phyloP scores from a whole-genome alignment of 176 grass and related monocot species.

The Secale cereale region DNA sequence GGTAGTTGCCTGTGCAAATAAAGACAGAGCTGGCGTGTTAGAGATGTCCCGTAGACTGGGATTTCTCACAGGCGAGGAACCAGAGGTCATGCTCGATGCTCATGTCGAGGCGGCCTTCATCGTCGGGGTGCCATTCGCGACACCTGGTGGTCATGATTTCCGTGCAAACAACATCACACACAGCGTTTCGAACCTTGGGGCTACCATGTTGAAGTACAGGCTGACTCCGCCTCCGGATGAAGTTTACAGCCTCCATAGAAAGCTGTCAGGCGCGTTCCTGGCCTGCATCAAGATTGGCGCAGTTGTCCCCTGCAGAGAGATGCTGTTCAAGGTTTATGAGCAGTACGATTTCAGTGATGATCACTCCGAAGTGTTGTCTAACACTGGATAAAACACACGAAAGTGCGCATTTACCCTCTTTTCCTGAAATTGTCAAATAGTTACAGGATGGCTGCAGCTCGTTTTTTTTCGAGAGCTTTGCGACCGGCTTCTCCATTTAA shows the following conservation, averaged over 20 bases:
- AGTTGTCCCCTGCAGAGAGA: slow-evolving; percentile 80
- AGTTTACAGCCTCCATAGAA: slow-evolving; percentile 90
- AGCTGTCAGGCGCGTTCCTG: slow-evolving; percentile 92
- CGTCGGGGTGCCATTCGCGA: slow-evolving; percentile 80
- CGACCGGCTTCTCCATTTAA: not conserved
- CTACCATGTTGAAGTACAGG: slow-evolving; percentile 90
- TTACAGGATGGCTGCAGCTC: slow-evolving; percentile 19
- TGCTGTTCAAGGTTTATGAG: slow-evolving; percentile 64
- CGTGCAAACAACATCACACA: slow-evolving; percentile 67
- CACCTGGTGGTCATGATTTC: slow-evolving; percentile 67
- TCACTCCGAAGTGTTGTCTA: slow-evolving; percentile 36
- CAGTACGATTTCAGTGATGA: slow-evolving; percentile 54
- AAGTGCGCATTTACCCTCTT: not conserved
- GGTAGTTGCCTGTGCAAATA: slow-evolving; percentile 92
- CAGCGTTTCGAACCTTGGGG: slow-evolving; percentile 82
- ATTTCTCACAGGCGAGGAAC: slow-evolving; percentile 79
- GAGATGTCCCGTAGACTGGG: slow-evolving; percentile 88
- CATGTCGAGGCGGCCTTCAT: slow-evolving; percentile 86
- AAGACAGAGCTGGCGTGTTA: slow-evolving; percentile 56
- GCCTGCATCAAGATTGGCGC: slow-evolving; percentile 92
- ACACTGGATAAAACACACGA: slow-evolving; percentile 15
- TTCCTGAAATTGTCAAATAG: not conserved
- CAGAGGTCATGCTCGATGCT: slow-evolving; percentile 88
- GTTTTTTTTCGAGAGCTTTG: slow-evolving; percentile 42
- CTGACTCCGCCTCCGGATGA: slow-evolving; percentile 86